phyloP scores from a whole-genome alignment of 116 monocot species.

The Cymodocea nodosa region DNA sequence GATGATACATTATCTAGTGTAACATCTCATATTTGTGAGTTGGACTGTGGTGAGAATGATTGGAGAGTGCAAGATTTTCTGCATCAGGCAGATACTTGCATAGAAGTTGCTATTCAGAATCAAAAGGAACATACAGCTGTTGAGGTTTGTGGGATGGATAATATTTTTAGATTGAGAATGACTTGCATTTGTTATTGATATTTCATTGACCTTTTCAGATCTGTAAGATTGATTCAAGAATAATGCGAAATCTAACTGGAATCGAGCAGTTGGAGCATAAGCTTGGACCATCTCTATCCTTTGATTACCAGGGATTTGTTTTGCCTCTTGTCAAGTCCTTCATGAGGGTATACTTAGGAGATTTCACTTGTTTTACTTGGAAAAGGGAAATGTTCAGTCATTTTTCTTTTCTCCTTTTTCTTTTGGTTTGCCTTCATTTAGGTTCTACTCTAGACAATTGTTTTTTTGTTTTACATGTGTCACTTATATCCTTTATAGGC shows the following conservation, averaged over 20 bases:
- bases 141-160: conserved; percentile 38
- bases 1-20: conserved; percentile 46
- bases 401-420: neutral
- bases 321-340: conserved; percentile 77
- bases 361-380: neutral
- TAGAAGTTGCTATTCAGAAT: conserved; percentile 47
- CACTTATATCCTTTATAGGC: conserved; percentile 22
- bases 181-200: neutral
- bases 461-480: neutral
- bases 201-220: conserved; percentile 27
- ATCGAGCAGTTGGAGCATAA: conserved; percentile 67
- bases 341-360: conserved; percentile 37
- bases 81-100: conserved; percentile 52
- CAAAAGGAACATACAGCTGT: conserved; percentile 58
- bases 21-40: conserved; percentile 41
- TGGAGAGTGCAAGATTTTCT: conserved; percentile 46
- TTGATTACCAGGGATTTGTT: conserved; percentile 66
- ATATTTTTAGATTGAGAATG: neutral
- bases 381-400: neutral
- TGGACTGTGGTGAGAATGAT: conserved; percentile 56
- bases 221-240: conserved; percentile 78
- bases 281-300: conserved; percentile 55
- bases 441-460: neutral
- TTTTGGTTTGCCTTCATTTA: conserved; percentile 1
- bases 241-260: conserved; percentile 44